Evolutionary conservation across 345 rosid genomes (phyloP), one percentile per base, ranked within the genome.

Genomic region (Populus tremula): DNA sequence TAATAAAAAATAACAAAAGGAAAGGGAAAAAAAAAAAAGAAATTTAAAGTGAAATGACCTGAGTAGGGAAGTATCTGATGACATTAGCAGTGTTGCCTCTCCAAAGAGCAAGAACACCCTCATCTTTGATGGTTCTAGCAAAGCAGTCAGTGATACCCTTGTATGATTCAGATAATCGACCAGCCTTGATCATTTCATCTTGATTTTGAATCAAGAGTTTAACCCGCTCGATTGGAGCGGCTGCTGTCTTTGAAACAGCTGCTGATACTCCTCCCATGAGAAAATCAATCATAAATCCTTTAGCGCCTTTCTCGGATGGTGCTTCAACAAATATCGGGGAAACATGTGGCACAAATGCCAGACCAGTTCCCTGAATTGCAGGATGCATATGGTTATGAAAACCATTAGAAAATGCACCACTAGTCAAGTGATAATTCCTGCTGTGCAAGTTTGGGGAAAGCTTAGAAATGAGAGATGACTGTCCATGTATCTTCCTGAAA

Each of bases 401-500:
- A 27, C 67, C 75, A 63, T 35, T 69, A 16, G 39, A 74, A 31
- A 47, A 69, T 4, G 23, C 23, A 2, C 56, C 25, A 8, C 36
- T 70, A 61, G 77, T 68, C 61, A 50, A 33, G 29, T 53, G 14
- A 49, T 63, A 79, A 61, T 69, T 74, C 38, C 64, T 53, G 38
- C 75, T 35, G 21, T 78, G 78, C 76, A 76, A 54, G 64, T 72
- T 87, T 39, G 90, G 82, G 29, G 87, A 87, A 69, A 86, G 81
- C 77, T 73, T 86, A 27, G 80, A 84, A 25, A 84, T 71, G 65
- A 89, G 83, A 66, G 53, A 73, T 18, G 93, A 87, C 64, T 87
- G 88, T 62, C 86, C 88, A 35, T 84, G 82, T 35, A 93, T 76
- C 82, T 89, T 91, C 78, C 83, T 89, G 67, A 82, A 77, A 33